These are phyloP conservation scores for Aspergillus sp. DNA, from an alignment of 2,329 filamentous ascomycete species.

Conservation along the genomic window DNA sequence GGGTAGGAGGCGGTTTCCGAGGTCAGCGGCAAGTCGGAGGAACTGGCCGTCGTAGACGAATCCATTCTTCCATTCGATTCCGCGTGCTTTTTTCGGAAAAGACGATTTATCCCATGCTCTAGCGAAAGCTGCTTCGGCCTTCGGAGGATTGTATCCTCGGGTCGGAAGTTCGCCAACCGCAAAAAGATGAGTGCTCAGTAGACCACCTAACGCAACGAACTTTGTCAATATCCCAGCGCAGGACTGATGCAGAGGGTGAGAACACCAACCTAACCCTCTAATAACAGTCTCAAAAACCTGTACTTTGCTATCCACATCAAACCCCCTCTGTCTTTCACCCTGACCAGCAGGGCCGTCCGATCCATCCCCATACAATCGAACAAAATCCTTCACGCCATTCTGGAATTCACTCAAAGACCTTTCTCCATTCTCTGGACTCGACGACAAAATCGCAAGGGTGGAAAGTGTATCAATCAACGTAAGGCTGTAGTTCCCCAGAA, in stretches of 20 bases:
- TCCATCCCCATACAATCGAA: conserved; percentile 82
- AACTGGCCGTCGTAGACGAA: conserved; percentile 86
- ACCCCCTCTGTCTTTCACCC: conserved; percentile 69
- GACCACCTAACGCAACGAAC: conserved; percentile 51
- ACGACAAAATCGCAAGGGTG: conserved; percentile 86
- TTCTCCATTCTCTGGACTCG: conserved; percentile 47
- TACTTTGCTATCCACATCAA: conserved; percentile 95
- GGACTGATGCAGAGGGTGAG: background rate
- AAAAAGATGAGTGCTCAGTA: conserved; percentile 90
- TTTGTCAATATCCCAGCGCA: background rate
- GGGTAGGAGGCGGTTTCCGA: conserved; percentile 75
- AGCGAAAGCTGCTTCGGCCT: conserved; percentile 31
- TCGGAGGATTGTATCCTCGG: conserved; percentile 59
- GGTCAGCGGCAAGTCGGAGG: conserved; percentile 77
- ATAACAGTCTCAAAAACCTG: conserved; percentile 99
- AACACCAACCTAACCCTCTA: conserved; percentile 53
- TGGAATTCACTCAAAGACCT: conserved; percentile 71
- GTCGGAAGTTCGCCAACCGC: conserved; percentile 87
- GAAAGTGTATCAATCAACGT: conserved; percentile 93
- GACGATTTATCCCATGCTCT: conserved; percentile 35
- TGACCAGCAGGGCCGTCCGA: conserved; percentile 59
- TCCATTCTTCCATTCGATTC: conserved; percentile 66
- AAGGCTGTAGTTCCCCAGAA: conserved; percentile 92
- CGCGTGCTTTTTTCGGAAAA: conserved; percentile 17
- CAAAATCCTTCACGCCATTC: conserved; percentile 65